Base-by-base conservation (phyloP, 1,139 yeast genomes). In the Magnusiomyces sp. region DNA sequence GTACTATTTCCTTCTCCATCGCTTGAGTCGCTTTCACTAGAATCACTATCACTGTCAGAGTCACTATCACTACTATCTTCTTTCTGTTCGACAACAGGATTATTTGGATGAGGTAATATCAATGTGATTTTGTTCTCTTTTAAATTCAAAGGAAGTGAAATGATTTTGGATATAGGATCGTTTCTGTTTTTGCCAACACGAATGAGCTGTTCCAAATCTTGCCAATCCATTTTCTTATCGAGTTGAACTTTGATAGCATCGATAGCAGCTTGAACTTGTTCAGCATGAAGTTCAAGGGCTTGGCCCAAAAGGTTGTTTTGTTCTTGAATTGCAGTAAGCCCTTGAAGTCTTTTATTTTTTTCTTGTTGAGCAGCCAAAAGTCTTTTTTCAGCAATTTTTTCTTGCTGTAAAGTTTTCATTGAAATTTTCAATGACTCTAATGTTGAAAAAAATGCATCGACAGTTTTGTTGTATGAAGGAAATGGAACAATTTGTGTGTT, bases 221-320 rank as follows among this genome's bases (percentile, higher is more conserved):
- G 76, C 98, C 98, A 92, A 63, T 92, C 97, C 90, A 88, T 87
- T 56, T 88, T 94, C 62, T 87, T 95, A 48, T 83, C 81, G 5
- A 90, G 57, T 50, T 87, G 68, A 1, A 71, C 71, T 53, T 81
- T 83, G 7, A 92, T 83, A 10, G 87, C 83, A 13, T 65, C 69
- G 52, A 79, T 81, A 45, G 95, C 89, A 27, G 79, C 78, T 50
- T 84, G 92, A 2, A 90, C 90, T 37, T 79, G 62, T 33, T 79
- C 80, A 2, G 94, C 83, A 62, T 84, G 75, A 39, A 74, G 70
- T 53, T 86, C 84, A 40, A 92, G 80, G 5, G 86, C 72, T 56
- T 80, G 82, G 13, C 96, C 97, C 58, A 81, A 82, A 53, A 71
- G 71, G 51, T 77, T 77, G 58, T 87, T 85, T 4, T 74, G 60